Evolutionary conservation across 78 protist species (phyloP).

Genomic region (Dictyostelium intermedium): DNA sequence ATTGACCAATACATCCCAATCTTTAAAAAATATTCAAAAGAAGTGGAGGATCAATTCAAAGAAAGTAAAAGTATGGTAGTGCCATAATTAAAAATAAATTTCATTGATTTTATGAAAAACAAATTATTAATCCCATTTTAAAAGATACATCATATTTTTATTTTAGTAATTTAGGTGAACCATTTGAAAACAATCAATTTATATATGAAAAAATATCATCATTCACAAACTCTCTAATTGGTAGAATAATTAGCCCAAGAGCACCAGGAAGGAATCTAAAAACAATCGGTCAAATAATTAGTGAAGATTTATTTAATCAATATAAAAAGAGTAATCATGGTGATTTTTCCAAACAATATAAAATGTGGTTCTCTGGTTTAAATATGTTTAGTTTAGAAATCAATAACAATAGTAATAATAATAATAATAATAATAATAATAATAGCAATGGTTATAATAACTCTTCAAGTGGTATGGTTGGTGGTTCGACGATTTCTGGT

Average conservation of each 20-base stretch:
- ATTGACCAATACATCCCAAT: not conserved
- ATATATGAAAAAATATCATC: not conserved
- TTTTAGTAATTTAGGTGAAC: not conserved
- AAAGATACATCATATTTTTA: not conserved
- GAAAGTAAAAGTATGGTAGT: conserved; percentile 8
- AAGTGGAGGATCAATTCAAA: not conserved
- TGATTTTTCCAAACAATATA: not conserved
- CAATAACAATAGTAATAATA: no score
- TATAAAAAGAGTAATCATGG: not conserved
- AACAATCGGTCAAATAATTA: not conserved
- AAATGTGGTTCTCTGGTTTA: not conserved
- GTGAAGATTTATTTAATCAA: not conserved
- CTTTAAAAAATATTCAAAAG: not conserved
- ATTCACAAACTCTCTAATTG: not conserved
- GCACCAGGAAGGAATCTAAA: not conserved
- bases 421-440: no score
- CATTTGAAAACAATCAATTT: not conserved
- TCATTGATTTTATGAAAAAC: no score
- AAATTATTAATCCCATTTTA: no score
- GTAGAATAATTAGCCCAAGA: not conserved
- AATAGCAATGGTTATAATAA: not conserved
- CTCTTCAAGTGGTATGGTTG: not conserved
- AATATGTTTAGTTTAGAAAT: not conserved
- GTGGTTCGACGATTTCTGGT: not conserved
- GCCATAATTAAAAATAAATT: no score